Conservation (phyloP, 176 grass and related monocot genomes). For the Poa annua region DNA sequence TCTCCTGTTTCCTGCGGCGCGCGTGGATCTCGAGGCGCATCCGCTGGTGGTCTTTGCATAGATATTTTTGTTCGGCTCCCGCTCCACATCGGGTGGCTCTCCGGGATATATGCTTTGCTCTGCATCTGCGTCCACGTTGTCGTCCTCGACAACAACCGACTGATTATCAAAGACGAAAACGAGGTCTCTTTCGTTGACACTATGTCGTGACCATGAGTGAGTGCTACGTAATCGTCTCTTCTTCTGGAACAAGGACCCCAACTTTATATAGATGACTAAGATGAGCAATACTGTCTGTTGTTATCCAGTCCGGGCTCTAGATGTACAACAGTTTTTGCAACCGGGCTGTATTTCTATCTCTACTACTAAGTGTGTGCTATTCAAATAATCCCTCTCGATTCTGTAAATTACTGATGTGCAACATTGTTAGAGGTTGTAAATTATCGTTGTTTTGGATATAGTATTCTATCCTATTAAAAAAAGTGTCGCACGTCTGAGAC, state of each 20-base stretch:
- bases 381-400: no score
- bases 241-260: neutral
- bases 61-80: slow-evolving; percentile 24
- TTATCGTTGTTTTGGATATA: no score
- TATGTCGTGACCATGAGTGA: neutral
- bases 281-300: no score
- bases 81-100: neutral
- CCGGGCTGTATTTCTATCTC: no score
- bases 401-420: no score
- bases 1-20: neutral
- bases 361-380: no score
- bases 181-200: neutral
- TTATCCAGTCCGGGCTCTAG: neutral
- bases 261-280: neutral
- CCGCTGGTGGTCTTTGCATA: neutral
- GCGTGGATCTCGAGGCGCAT: slow-evolving; percentile 35
- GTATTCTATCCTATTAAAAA: no score
- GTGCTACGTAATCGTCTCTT: no score
- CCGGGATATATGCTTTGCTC: neutral
- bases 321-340: no score
- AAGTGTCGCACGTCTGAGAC: no score
- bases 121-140: neutral
- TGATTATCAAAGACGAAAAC: neutral
- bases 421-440: no score
- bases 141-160: slow-evolving; percentile 28